Evolutionary conservation across 495 filamentous ascomycete genomes (phyloP), one percentile per base, ranked within the genome.

Genomic region (Penicillium coprophilum): DNA sequence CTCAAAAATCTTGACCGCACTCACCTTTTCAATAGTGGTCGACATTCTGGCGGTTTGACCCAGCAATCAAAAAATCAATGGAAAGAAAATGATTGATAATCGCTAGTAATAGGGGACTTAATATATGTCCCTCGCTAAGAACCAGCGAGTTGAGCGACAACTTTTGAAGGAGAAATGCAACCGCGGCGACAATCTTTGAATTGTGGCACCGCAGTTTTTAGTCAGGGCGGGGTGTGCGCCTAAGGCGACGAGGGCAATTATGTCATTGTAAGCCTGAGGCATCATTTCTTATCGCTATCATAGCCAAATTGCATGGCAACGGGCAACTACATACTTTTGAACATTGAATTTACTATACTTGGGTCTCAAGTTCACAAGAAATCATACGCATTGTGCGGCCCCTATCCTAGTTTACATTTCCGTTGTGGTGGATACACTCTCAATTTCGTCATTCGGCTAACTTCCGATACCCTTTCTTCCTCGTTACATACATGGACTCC

Each of bases 21-120:
- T 60, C 68, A 91, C 91, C 89, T 97, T 97, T 55, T 97, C 92
- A 67, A 95, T 90, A 40, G 92, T 97, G 57, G 92, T 97, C 81
- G 92, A 80, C 92, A 97, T 97, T 59, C 74, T 91, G 81, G 73
- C 73, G 68, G 61, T 58, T 55, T 53, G 34, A 56, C 21, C 55
- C 50, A 58, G 50, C 51, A 52, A 38, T 55, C 40, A 54, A 53
- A 51, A 59, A 43, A 17, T 40, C 24, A 19, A 43, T 40, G 31
- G 36, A 61, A 46, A 27, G 51, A 58, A n/a, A n/a, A 53, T 1
- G 34, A 24, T 39, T 46, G 21, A 19, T 2, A 46, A n/a, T 36
- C 46, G 13, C 46, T 23, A 48, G 13, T 49, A 55, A 8, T 41
- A n/a, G 53, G 54, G 46, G 32, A 32, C 23, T 46, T 11, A 15